A percentile compares a stretch with the other conserved stretches of the same genome.
phyloP scores from a whole-genome alignment of 495 filamentous ascomycete species.

The Immersiella caudata region DNA sequence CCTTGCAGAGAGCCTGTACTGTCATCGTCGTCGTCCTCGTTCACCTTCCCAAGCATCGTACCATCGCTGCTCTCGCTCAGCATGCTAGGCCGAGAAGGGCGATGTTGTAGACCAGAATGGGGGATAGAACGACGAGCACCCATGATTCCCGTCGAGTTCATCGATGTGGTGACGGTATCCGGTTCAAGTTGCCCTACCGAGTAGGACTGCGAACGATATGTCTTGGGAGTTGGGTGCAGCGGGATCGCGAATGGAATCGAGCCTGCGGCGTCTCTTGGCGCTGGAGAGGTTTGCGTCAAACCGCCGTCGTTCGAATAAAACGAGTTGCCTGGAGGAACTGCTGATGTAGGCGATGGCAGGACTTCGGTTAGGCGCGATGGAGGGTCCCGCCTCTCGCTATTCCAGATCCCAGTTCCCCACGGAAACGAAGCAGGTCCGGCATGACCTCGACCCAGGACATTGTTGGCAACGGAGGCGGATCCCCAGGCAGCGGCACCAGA shows the following conservation, averaged over 20 bases:
- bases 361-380: constrained; percentile 74
- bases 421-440: constrained; percentile 61
- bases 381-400: constrained; percentile 73
- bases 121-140: constrained; percentile 57
- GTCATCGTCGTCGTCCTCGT: constrained; percentile 76
- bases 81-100: constrained; percentile 84
- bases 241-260: constrained; percentile 85
- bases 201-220: constrained; percentile 94
- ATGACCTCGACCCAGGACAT: constrained; percentile 60
- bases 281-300: constrained; percentile 47
- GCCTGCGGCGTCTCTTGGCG: constrained; percentile 43
- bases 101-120: constrained; percentile 72
- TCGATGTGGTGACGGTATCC: constrained; percentile 58
- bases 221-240: constrained; percentile 86
- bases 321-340: constrained; percentile 53
- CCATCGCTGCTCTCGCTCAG: constrained; percentile 76
- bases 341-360: constrained; percentile 74
- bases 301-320: constrained; percentile 49
- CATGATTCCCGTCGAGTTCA: constrained; percentile 46
- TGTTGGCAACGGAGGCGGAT: constrained; percentile 51
- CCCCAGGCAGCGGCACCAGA: constrained; percentile 64
- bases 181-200: constrained; percentile 90
- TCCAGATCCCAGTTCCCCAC: constrained; percentile 80
- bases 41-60: constrained; percentile 71
- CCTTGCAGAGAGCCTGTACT: constrained; percentile 60